Base-by-base conservation (phyloP, 805 yeast species). In the Candida railenensis region DNA sequence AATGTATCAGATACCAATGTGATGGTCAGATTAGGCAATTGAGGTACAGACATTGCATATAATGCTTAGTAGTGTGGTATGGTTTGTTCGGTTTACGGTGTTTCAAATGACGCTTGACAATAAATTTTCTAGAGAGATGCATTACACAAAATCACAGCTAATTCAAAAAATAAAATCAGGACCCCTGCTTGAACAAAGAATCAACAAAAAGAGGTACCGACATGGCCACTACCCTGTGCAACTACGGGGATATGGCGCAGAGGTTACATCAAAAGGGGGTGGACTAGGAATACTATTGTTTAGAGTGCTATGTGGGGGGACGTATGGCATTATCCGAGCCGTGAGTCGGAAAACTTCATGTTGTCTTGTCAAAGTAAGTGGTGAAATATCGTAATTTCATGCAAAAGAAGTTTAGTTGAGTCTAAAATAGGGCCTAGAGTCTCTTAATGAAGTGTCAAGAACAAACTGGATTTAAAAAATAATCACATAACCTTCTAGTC, bases 1-100 rank as follows among this genome's bases (percentile, higher is more conserved):
- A 40, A 20, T 19, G 43, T 14, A 16, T 40, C 43, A 25, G 34
- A 18, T 16, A 40, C 43, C 19, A 40, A 22, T 28, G 22, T 8
- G 19, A 40, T 9, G 8, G 43, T 22, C 34, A 28, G 34, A 12
- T 16, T 14, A 11, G 43, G 43, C 22, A 40, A 22, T 9, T 18
- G 21, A 14, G 43, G 43, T 9, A 32, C 43, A 25, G 39, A 36
- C 39, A 36, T 36, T 5, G 15, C 11, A 14, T 34, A 16, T n/a
- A 14, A 16, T 34, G 37, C 14, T 28, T 8, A 34, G 37, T n/a
- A 34, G 7, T 15, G 37, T 16, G 19, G 37, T 34, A 16, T 28
- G 37, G 5, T 14, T 34, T 15, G 5, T 25, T 25, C 30, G 9
- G 30, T 7, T 5, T 7, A 25, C 11, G 30, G 30, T 25, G 30